These are phyloP conservation scores for Colletotrichum chlorophyti DNA, from an alignment of 2,329 filamentous ascomycete species.

Conservation along the genomic window DNA sequence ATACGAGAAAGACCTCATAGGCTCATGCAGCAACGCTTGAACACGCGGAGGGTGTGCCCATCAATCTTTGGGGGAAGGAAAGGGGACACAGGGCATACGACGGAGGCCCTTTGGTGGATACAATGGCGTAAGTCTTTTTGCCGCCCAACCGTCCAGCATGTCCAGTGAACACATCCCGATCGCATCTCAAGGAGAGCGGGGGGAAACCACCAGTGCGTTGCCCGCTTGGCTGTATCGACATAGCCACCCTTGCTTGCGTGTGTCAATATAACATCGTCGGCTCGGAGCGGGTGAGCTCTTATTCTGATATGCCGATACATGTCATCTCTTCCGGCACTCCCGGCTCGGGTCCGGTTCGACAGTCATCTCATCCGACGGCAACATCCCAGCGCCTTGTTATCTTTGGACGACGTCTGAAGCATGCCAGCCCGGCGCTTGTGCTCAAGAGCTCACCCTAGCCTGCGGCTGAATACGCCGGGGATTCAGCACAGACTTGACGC, in stretches of 20 bases:
- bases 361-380: neutral
- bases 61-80: too few relatives aligned
- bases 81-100: too few relatives aligned
- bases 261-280: slow-evolving; percentile 11
- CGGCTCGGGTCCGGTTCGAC: neutral
- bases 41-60: too few relatives aligned
- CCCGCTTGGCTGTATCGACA: slow-evolving; percentile 20
- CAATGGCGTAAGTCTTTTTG: slow-evolving; percentile 22
- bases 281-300: neutral
- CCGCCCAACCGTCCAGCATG: slow-evolving; percentile 12
- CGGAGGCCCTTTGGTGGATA: too few relatives aligned
- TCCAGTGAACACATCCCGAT: too few relatives aligned
- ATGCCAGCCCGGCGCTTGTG: neutral
- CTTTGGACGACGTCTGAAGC: slow-evolving; percentile 12
- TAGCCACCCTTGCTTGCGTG: slow-evolving; percentile 24
- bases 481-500: slow-evolving; percentile 7
- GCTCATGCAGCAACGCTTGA: neutral
- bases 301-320: neutral
- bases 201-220: neutral
- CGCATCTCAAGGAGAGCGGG: neutral
- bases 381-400: neutral
- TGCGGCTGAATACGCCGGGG: slow-evolving; percentile 20
- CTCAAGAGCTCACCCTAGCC: slow-evolving; percentile 15
- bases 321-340: neutral
- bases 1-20: neutral